These are phyloP conservation scores for Aspergillus sojae DNA, from an alignment of 2,329 filamentous ascomycete genomes.

Conservation along the genomic window DNA sequence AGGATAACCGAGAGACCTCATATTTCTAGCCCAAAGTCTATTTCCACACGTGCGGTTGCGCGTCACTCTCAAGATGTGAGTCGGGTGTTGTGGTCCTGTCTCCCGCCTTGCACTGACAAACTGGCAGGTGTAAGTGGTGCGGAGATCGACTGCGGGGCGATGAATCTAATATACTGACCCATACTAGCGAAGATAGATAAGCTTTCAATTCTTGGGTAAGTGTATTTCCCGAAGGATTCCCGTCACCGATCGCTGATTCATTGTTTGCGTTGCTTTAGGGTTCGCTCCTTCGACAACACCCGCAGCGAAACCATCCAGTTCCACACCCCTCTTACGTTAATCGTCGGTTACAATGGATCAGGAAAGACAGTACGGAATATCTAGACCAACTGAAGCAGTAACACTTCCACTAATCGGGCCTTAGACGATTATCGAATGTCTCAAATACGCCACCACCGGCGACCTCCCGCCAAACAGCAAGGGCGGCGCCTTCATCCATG, in stretches of 20 bases:
- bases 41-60: neutral
- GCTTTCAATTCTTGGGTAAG: slow-evolving; percentile 76
- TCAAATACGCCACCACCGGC: slow-evolving; percentile 96
- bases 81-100: neutral
- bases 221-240: neutral
- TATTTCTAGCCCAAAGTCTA: neutral
- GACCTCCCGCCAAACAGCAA: slow-evolving; percentile 87
- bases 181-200: slow-evolving; percentile 79
- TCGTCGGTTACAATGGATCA: slow-evolving; percentile 95
- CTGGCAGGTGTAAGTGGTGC: slow-evolving; percentile 36
- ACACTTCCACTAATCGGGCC: slow-evolving; percentile 10
- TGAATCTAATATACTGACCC: slow-evolving; percentile 6
- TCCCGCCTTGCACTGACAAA: slow-evolving; percentile 10
- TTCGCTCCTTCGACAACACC: slow-evolving; percentile 82
- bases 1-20: neutral
- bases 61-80: slow-evolving; percentile 11
- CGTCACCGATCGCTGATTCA: slow-evolving; percentile 6
- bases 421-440: slow-evolving; percentile 92
- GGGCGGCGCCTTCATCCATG: slow-evolving; percentile 92
- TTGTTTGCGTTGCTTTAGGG: slow-evolving; percentile 42
- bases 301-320: slow-evolving; percentile 81
- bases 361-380: slow-evolving; percentile 72
- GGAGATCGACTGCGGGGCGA: slow-evolving; percentile 3
- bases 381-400: neutral
- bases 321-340: slow-evolving; percentile 86